Percentiles rank a stretch among this genome's conserved stretches.
phyloP scores from a whole-genome alignment of 2,329 filamentous ascomycete species.

The Scytalidium lignicola region DNA sequence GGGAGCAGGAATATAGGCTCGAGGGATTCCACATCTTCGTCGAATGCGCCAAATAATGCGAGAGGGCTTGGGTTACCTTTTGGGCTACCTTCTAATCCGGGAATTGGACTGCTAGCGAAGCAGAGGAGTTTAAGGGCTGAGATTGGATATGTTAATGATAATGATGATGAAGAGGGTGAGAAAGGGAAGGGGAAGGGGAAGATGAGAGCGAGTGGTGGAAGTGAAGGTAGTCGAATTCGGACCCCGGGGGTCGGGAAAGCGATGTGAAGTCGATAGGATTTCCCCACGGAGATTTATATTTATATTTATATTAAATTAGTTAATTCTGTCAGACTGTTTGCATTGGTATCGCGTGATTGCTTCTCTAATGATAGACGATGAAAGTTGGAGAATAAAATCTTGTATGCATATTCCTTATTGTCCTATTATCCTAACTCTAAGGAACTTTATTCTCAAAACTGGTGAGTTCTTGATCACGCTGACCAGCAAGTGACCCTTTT shows the following conservation, averaged over 20 bases:
- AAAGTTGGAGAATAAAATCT: too few relatives aligned
- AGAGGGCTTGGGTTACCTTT: conserved; percentile 2
- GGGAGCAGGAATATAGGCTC: conserved; percentile 1
- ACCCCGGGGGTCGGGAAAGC: conserved; percentile 14
- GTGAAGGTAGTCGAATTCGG: not conserved
- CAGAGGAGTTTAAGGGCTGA: conserved; percentile 3
- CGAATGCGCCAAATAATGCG: not conserved
- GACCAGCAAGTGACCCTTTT: not conserved
- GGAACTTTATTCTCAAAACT: too few relatives aligned
- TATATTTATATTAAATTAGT: not conserved
- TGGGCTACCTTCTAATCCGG: conserved; percentile 7
- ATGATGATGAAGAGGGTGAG: not conserved
- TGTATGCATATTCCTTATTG: too few relatives aligned
- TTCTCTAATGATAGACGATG: too few relatives aligned
- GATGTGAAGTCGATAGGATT: conserved; percentile 5
- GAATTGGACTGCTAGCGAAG: conserved; percentile 3
- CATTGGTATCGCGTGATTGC: too few relatives aligned
- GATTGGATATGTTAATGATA: conserved; percentile 4
- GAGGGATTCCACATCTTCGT: not conserved
- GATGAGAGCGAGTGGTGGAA: not conserved
- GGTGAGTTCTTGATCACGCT: not conserved
- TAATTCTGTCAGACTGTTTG: not conserved
- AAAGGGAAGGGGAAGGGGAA: not conserved
- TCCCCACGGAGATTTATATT: not conserved
- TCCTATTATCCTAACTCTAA: too few relatives aligned